phyloP scores from a whole-genome alignment of 805 yeast species.

The Suhomyces xylopsoci region DNA sequence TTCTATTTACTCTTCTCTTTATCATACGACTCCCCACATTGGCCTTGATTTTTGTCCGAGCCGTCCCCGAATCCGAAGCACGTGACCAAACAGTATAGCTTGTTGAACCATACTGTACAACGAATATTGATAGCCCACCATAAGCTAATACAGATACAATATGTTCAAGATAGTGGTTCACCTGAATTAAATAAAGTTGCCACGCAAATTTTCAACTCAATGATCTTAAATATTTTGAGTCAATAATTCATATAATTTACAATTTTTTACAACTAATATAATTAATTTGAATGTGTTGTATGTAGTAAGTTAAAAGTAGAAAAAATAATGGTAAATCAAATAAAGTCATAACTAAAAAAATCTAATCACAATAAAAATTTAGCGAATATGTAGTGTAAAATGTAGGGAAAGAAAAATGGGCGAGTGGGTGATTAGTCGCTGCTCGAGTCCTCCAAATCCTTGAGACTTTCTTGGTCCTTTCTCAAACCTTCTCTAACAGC shows the following conservation, averaged over 20 bases:
- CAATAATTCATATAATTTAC: too few relatives aligned
- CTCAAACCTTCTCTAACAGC: constrained; percentile 85
- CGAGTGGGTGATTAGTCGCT: constrained; percentile 5
- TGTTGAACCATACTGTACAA: too few relatives aligned
- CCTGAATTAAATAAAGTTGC: too few relatives aligned
- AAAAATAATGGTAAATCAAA: neutral
- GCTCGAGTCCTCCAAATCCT: constrained; percentile 15
- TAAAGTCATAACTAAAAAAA: neutral
- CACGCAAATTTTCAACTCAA: too few relatives aligned
- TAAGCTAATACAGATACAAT: too few relatives aligned
- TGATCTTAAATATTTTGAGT: too few relatives aligned
- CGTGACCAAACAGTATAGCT: neutral
- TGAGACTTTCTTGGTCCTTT: constrained; percentile 23
- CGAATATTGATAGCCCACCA: too few relatives aligned
- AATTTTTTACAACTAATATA: too few relatives aligned
- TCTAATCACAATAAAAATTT: neutral
- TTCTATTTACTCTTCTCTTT: neutral
- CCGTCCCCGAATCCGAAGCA: neutral
- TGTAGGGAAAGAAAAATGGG: too few relatives aligned
- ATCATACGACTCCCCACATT: neutral
- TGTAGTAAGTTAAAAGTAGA: neutral
- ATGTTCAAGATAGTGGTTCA: too few relatives aligned
- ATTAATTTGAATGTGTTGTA: neutral
- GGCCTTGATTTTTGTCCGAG: neutral
- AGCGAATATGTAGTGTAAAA: neutral